phyloP scores from a whole-genome alignment of 805 yeast genomes.

The Wickerhamiella shivajii region DNA sequence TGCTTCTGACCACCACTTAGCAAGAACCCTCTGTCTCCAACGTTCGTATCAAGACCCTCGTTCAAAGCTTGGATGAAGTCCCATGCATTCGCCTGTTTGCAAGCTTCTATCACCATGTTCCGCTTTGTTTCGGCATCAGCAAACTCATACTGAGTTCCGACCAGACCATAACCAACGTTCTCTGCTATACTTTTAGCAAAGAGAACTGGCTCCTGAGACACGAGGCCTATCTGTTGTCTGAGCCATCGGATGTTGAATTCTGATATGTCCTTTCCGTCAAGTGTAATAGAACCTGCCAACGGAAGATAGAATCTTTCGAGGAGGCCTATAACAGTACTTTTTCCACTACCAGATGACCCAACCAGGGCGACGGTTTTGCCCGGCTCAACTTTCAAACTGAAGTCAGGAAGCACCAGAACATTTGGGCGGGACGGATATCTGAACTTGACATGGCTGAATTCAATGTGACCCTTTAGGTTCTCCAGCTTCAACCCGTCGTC shows the following conservation, averaged over 20 bases:
- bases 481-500: conserved; percentile 15
- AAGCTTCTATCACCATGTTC: conserved; percentile 23
- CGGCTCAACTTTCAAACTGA: conserved; percentile 36
- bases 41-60: conserved; percentile 28
- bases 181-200: conserved; percentile 77
- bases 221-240: conserved; percentile 63
- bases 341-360: conserved; percentile 89
- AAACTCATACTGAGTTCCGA: conserved; percentile 49
- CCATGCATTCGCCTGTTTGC: conserved; percentile 25
- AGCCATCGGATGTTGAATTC: conserved; percentile 57
- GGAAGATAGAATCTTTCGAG: conserved; percentile 81
- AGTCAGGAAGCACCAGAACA: conserved; percentile 19
- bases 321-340: conserved; percentile 69
- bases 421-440: conserved; percentile 24
- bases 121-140: conserved; percentile 24
- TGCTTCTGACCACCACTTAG: conserved; percentile 57
- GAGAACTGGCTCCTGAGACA: conserved; percentile 87
- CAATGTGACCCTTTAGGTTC: conserved; percentile 28
- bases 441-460: conserved; percentile 17
- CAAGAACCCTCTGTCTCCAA: conserved; percentile 32
- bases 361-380: conserved; percentile 81
- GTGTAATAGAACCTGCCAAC: conserved; percentile 47
- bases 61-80: conserved; percentile 41
- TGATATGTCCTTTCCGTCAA: conserved; percentile 71
- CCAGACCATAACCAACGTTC: conserved; percentile 69